A percentile compares a stretch with the other conserved stretches of the same genome.
These are phyloP conservation scores for Lipomyces oligophaga DNA, from an alignment of 805 yeast species.

Conservation along the genomic window DNA sequence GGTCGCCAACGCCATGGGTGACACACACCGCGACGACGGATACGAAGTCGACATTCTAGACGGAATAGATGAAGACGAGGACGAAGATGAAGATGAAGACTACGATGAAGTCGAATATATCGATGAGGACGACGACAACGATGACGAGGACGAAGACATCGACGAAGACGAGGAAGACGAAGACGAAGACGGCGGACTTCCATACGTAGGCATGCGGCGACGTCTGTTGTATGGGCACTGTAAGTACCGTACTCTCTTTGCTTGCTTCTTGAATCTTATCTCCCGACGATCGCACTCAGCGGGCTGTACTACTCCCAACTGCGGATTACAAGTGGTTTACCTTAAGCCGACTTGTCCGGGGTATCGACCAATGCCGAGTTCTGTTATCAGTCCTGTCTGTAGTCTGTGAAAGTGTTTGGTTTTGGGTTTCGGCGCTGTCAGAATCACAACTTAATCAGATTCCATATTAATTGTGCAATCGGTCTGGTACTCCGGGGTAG, in stretches of 20 bases:
- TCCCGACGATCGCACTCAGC: slow-evolving; percentile 2
- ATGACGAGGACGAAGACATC: slow-evolving; percentile 4
- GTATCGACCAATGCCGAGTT: too few relatives aligned
- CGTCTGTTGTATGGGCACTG: slow-evolving; percentile 5
- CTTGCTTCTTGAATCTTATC: background rate
- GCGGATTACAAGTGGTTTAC: background rate
- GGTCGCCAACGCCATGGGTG: too few relatives aligned
- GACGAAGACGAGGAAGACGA: slow-evolving; percentile 22
- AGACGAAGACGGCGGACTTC: slow-evolving; percentile 20
- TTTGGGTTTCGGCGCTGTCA: background rate
- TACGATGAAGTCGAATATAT: slow-evolving; percentile 8
- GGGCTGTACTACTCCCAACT: background rate
- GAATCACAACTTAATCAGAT: background rate
- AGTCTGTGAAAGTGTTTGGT: too few relatives aligned
- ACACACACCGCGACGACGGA: slow-evolving; percentile 10
- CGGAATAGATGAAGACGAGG: slow-evolving; percentile 6
- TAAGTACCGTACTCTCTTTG: background rate
- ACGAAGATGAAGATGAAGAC: slow-evolving; percentile 9
- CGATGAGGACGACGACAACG: slow-evolving; percentile 14
- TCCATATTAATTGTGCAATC: too few relatives aligned
- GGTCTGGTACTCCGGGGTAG: too few relatives aligned
- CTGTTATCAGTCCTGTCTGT: too few relatives aligned
- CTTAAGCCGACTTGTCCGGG: too few relatives aligned
- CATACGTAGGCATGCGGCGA: slow-evolving; percentile 8
- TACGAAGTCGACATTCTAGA: slow-evolving; percentile 17